These are phyloP conservation scores for Globisporangium spinosum DNA, from an alignment of 352 stramenopile genomes.

Conservation along the genomic window DNA sequence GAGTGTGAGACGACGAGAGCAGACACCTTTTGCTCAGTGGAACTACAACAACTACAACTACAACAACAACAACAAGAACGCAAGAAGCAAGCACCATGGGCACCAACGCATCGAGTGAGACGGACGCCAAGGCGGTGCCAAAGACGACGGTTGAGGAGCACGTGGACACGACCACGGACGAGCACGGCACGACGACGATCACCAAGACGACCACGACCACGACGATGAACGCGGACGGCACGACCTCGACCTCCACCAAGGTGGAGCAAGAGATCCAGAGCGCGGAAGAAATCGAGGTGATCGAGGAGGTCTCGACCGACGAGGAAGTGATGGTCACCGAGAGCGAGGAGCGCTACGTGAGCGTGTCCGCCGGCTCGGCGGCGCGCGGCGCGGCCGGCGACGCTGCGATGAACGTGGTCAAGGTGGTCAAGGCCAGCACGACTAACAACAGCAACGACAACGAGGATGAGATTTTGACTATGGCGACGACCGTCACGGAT, in stretches of 20 bases:
- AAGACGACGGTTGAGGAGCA: slow-evolving; percentile 14
- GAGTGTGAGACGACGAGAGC: neutral
- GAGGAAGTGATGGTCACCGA: slow-evolving; percentile 13
- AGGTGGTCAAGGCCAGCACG: neutral
- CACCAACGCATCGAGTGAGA: slow-evolving; percentile 18
- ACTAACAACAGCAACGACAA: neutral
- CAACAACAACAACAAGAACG: neutral
- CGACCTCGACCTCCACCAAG: slow-evolving; percentile 17
- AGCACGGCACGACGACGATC: slow-evolving; percentile 10
- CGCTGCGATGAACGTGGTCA: slow-evolving; percentile 6
- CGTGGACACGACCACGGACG: slow-evolving; percentile 16
- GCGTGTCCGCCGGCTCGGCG: slow-evolving; percentile 11
- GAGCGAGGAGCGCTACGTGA: slow-evolving; percentile 12
- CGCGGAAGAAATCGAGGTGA: slow-evolving; percentile 11
- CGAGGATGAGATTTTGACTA: slow-evolving; percentile 12
- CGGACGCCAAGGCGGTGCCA: slow-evolving; percentile 6
- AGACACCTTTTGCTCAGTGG: neutral
- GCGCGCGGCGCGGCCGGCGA: slow-evolving; percentile 5
- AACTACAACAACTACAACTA: neutral
- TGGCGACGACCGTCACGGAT: slow-evolving; percentile 16
- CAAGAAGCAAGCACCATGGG: slow-evolving; percentile 9
- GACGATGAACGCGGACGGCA: slow-evolving; percentile 16
- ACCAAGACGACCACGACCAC: slow-evolving; percentile 18
- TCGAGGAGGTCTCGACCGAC: slow-evolving; percentile 18
- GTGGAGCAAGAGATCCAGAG: slow-evolving; percentile 17